Conservation (phyloP, 208 protist genomes). For the Leishmania arabica region DNA sequence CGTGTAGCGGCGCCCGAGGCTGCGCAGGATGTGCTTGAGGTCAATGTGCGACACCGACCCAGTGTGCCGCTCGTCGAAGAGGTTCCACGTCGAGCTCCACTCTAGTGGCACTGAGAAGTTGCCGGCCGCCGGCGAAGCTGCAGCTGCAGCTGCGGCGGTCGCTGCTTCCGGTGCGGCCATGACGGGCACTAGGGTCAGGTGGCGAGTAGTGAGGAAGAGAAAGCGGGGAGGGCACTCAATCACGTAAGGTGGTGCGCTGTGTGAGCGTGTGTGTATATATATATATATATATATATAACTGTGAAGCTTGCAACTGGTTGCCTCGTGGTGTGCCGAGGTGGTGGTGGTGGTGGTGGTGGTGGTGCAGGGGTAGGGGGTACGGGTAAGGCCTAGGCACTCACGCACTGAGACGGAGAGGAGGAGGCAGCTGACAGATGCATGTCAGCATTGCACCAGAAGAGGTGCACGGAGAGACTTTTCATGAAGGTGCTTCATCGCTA, state of each 20-base stretch:
- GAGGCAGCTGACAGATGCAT: neutral
- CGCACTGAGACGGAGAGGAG: neutral
- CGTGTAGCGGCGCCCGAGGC: slow-evolving; percentile 86
- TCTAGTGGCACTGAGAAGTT: slow-evolving; percentile 55
- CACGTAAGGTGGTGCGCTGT: neutral
- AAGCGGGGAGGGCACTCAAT: neutral
- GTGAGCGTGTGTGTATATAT: neutral
- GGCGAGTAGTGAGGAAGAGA: neutral
- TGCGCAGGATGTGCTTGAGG: slow-evolving; percentile 90
- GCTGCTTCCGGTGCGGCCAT: slow-evolving; percentile 9
- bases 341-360: neutral
- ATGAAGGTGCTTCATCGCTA: neutral
- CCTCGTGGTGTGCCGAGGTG: neutral
- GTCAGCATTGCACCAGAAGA: neutral
- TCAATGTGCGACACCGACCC: slow-evolving; percentile 71
- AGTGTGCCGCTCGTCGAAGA: slow-evolving; percentile 86
- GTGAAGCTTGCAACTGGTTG: neutral
- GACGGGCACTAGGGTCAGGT: neutral
- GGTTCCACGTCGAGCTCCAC: slow-evolving; percentile 88
- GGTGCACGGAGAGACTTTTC: neutral
- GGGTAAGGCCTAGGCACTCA: neutral
- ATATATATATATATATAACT: neutral
- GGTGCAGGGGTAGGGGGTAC: neutral
- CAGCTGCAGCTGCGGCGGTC: neutral
- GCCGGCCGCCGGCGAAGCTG: slow-evolving; percentile 5